Percentiles rank a stretch among this genome's conserved stretches.
Evolutionary conservation across 2,329 filamentous ascomycete genomes (phyloP).

Genomic region (Sclerotinia nivalis): DNA sequence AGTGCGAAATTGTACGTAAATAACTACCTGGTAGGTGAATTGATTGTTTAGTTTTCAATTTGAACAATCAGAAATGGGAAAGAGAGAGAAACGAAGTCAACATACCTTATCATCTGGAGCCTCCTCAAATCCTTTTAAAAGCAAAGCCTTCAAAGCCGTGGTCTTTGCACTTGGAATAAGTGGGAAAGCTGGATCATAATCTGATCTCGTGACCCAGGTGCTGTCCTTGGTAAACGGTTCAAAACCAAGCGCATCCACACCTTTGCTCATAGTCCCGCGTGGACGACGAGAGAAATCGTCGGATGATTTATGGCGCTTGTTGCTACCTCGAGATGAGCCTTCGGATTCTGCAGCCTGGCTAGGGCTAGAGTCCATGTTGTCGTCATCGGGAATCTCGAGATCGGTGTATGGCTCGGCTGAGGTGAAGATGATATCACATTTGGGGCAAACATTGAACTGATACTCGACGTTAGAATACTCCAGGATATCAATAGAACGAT

Average conservation of each 20-base stretch:
- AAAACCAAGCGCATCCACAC: constrained; percentile 33
- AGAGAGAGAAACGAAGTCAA: background rate
- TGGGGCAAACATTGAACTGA: constrained; percentile 28
- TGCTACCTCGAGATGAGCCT: background rate
- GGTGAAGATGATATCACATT: constrained; percentile 31
- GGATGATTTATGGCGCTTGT: constrained; percentile 14
- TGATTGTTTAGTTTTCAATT: constrained; percentile 2
- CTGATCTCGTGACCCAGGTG: constrained; percentile 34
- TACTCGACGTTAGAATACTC: background rate
- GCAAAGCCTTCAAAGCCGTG: constrained; percentile 40
- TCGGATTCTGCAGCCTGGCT: background rate
- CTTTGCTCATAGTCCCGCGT: constrained; percentile 25
- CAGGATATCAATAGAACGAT: too few relatives aligned
- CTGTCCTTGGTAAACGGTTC: constrained; percentile 34
- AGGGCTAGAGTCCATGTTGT: constrained; percentile 17
- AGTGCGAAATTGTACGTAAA: constrained; percentile 60
- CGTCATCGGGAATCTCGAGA: constrained; percentile 24
- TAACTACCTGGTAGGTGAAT: constrained; percentile 41
- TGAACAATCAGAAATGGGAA: background rate
- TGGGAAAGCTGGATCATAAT: constrained; percentile 33
- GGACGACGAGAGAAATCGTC: background rate
- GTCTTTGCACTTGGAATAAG: constrained; percentile 46
- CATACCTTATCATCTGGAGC: constrained; percentile 50
- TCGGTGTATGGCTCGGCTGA: constrained; percentile 13
- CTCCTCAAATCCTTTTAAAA: constrained; percentile 46